A percentile compares a stretch with the other conserved stretches of the same genome.
phyloP scores from a whole-genome alignment of 2,329 filamentous ascomycete genomes.

The Lasiodiplodia gonubiensis region DNA sequence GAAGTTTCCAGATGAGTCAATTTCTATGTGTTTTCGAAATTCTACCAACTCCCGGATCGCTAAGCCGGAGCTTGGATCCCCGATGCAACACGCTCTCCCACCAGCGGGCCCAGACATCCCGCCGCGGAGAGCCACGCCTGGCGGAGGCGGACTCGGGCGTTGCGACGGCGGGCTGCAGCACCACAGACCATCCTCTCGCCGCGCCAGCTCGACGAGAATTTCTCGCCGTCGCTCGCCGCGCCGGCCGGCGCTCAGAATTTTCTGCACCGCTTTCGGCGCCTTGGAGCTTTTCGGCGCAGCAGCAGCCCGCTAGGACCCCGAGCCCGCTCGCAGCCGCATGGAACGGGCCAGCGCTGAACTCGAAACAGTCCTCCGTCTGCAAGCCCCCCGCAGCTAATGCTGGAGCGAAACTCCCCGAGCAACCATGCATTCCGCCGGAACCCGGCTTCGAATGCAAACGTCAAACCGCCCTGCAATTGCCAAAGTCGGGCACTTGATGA shows the following conservation, averaged over 20 bases:
- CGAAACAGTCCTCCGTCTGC: constrained; percentile 3
- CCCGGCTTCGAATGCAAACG: background rate
- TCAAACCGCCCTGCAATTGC: too few species aligned
- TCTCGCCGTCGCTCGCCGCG: background rate
- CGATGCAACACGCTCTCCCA: constrained; percentile 10
- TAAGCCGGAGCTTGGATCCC: constrained; percentile 25
- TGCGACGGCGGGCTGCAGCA: background rate
- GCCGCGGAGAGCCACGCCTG: constrained; percentile 4
- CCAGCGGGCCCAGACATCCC: constrained; percentile 22
- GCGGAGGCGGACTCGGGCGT: constrained; percentile 1
- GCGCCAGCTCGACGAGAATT: background rate
- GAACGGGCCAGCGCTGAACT: constrained; percentile 4
- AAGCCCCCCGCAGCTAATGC: background rate
- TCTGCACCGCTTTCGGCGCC: constrained; percentile 19
- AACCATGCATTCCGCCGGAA: background rate
- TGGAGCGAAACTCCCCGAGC: constrained; percentile 11
- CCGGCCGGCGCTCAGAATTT: constrained; percentile 4
- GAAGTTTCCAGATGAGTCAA: constrained; percentile 24
- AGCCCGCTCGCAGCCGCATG: constrained; percentile 1
- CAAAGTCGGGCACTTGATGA: background rate
- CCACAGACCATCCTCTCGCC: background rate
- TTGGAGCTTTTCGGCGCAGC: constrained; percentile 2
- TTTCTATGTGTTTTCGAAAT: constrained; percentile 14
- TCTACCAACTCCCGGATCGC: constrained; percentile 20
- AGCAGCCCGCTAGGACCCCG: background rate